Conservation (phyloP, 2,329 filamentous ascomycete species). For the Conoideocrella luteorostrata region DNA sequence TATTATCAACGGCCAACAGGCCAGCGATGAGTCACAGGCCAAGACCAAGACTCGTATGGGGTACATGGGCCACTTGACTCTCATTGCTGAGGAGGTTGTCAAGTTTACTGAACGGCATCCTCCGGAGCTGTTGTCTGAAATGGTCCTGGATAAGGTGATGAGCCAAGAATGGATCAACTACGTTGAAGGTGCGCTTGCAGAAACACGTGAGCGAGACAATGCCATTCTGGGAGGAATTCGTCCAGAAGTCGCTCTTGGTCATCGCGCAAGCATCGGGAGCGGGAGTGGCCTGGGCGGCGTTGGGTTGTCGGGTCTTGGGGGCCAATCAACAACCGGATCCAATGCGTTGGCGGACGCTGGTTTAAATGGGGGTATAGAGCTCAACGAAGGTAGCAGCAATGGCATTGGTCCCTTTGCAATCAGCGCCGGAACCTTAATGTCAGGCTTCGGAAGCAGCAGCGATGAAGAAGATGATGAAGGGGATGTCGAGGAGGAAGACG, state of each 20-base stretch:
- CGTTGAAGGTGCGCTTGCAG: slow-evolving; percentile 85
- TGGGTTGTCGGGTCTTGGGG: slow-evolving; percentile 40
- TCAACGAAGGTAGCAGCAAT: slow-evolving; percentile 56
- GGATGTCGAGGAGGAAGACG: slow-evolving; percentile 75
- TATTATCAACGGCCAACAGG: slow-evolving; percentile 84
- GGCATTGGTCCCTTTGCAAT: slow-evolving; percentile 68
- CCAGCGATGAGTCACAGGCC: slow-evolving; percentile 78
- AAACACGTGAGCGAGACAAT: slow-evolving; percentile 93
- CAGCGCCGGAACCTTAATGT: slow-evolving; percentile 68
- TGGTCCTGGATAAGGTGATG: slow-evolving; percentile 82
- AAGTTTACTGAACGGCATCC: slow-evolving; percentile 96
- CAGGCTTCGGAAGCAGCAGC: slow-evolving; percentile 89
- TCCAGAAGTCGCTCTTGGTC: slow-evolving; percentile 80
- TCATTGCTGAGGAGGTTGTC: slow-evolving; percentile 96
- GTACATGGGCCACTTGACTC: slow-evolving; percentile 96
- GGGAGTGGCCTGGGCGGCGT: slow-evolving; percentile 41
- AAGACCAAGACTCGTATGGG: slow-evolving; percentile 85
- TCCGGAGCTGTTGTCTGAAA: slow-evolving; percentile 76
- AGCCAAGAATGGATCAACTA: slow-evolving; percentile 90
- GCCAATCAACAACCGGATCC: slow-evolving; percentile 40
- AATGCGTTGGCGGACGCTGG: slow-evolving; percentile 74
- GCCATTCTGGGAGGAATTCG: slow-evolving; percentile 95
- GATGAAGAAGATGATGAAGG: slow-evolving; percentile 95
- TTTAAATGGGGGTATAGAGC: slow-evolving; percentile 68
- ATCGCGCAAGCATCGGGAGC: slow-evolving; percentile 57